Percentiles rank a stretch among this genome's conserved stretches.
Evolutionary conservation across 345 rosid genomes (phyloP).

Genomic region (Euphorbia tirucalli): DNA sequence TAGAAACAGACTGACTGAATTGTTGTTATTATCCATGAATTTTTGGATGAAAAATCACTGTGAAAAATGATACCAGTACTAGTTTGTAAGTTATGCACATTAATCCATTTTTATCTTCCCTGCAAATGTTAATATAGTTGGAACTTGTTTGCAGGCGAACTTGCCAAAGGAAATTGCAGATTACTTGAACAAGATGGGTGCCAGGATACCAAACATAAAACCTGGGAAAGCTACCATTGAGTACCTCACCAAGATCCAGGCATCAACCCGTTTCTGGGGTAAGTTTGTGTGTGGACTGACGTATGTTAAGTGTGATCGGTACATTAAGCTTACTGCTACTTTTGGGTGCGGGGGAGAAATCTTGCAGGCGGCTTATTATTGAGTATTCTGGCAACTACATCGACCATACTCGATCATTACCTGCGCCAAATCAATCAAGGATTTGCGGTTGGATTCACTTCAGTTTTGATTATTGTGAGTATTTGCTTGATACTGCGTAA

Average conservation of each 20-base stretch:
- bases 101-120: neutral
- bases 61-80: neutral
- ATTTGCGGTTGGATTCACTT: slow-evolving; percentile 82
- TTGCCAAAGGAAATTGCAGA: slow-evolving; percentile 96
- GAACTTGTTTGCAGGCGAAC: slow-evolving; percentile 61
- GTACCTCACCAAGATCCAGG: slow-evolving; percentile 78
- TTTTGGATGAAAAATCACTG: neutral
- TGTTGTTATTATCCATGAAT: neutral
- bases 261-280: slow-evolving; percentile 99
- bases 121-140: slow-evolving; percentile 13
- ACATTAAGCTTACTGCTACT: slow-evolving; percentile 9
- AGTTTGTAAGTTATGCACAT: neutral
- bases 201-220: slow-evolving; percentile 90
- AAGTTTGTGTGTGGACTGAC: slow-evolving; percentile 15
- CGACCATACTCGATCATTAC: slow-evolving; percentile 77
- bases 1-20: neutral
- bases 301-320: neutral
- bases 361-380: slow-evolving; percentile 74
- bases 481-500: neutral
- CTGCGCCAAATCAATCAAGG: slow-evolving; percentile 77
- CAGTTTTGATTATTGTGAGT: slow-evolving; percentile 83
- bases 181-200: slow-evolving; percentile 95
- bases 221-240: slow-evolving; percentile 94
- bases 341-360: slow-evolving; percentile 8
- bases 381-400: slow-evolving; percentile 82